Percentiles rank a stretch among this genome's conserved stretches.
These are phyloP conservation scores for Sclerotinia minor DNA, from an alignment of 2,329 filamentous ascomycete genomes.

Conservation along the genomic window DNA sequence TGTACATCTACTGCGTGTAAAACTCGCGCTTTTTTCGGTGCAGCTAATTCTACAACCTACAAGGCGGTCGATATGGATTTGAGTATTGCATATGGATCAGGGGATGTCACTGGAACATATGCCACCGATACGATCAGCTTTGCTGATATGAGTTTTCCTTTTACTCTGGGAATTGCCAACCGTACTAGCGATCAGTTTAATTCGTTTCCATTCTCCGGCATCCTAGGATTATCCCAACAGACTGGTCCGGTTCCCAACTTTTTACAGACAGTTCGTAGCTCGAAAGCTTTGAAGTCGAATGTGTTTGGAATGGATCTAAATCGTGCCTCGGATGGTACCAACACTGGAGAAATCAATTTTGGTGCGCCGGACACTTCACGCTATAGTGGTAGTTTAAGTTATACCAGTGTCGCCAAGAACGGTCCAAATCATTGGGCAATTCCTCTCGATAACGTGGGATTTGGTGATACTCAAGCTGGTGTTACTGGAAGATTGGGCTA, in stretches of 20 bases:
- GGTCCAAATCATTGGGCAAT: slow-evolving; percentile 70
- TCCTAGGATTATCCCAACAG: slow-evolving; percentile 73
- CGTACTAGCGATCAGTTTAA: slow-evolving; percentile 72
- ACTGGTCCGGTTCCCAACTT: slow-evolving; percentile 61
- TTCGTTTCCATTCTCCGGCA: slow-evolving; percentile 83
- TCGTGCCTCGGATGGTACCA: slow-evolving; percentile 62
- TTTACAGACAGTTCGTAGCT: slow-evolving; percentile 59
- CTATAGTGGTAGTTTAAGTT: slow-evolving; percentile 68
- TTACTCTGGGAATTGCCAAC: slow-evolving; percentile 72
- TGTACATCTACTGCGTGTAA: slow-evolving; percentile 68
- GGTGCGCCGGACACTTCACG: slow-evolving; percentile 67
- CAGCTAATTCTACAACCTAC: slow-evolving; percentile 64
- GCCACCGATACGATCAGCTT: slow-evolving; percentile 67
- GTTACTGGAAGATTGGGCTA: slow-evolving; percentile 58
- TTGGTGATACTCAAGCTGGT: slow-evolving; percentile 59
- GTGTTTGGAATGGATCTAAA: slow-evolving; percentile 71
- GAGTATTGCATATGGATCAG: slow-evolving; percentile 73
- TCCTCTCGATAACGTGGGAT: slow-evolving; percentile 62
- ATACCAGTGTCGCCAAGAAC: slow-evolving; percentile 52
- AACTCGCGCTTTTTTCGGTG: slow-evolving; percentile 69
- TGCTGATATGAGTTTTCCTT: slow-evolving; percentile 61
- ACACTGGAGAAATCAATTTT: slow-evolving; percentile 76
- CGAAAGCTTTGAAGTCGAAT: slow-evolving; percentile 61
- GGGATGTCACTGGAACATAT: slow-evolving; percentile 66
- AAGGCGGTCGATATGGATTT: slow-evolving; percentile 56